Conservation (phyloP, 179 eudicot genomes). For the Silene vulgaris region DNA sequence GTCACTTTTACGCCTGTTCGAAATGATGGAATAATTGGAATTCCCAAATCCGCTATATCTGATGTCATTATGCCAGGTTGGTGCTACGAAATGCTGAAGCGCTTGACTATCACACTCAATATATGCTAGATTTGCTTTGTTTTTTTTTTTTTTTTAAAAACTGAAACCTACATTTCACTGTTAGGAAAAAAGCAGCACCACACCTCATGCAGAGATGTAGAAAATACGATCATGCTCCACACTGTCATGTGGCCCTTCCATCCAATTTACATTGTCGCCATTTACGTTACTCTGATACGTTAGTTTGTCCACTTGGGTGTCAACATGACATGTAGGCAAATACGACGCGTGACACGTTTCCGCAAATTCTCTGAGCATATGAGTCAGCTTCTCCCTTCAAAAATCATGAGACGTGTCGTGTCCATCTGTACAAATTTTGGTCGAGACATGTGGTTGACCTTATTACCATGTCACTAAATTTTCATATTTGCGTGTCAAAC, state of each 20-base stretch:
- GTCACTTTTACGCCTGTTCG: constrained; percentile 77
- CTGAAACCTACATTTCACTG: constrained; percentile 1
- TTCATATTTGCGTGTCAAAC: background rate
- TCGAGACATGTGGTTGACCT: background rate
- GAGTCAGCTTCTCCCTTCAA: background rate
- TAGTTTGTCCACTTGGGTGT: background rate
- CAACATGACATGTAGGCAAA: background rate
- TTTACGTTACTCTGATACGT: background rate
- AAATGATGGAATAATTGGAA: constrained; percentile 62
- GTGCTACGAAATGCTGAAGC: constrained; percentile 24
- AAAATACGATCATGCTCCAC: background rate
- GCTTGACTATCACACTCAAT: background rate
- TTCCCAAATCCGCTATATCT: constrained; percentile 46
- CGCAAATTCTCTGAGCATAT: background rate
- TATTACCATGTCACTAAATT: background rate
- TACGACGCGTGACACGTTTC: background rate
- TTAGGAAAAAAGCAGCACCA: background rate
- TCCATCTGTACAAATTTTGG: too few species aligned
- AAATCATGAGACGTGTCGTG: background rate
- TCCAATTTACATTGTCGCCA: background rate
- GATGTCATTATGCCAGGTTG: constrained; percentile 65
- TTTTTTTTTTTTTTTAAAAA: background rate
- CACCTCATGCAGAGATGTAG: background rate
- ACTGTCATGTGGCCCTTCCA: background rate
- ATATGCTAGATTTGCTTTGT: background rate